Evolutionary conservation across 305 asterid species (phyloP).

Genomic region (Fraxinus ornus): DNA sequence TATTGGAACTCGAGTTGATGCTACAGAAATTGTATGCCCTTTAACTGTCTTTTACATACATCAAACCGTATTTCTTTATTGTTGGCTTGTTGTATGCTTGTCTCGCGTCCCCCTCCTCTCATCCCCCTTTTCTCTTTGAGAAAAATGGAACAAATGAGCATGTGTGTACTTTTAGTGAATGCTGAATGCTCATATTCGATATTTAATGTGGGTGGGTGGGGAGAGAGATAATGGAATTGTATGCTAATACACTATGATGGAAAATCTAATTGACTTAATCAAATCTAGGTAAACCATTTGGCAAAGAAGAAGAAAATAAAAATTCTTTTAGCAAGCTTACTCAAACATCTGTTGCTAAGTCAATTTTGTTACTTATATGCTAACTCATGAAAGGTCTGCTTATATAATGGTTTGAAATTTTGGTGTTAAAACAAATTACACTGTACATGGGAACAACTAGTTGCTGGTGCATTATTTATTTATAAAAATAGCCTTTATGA

Average conservation of each 20-base stretch:
- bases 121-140: background rate
- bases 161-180: background rate
- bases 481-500: background rate
- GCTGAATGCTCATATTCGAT: background rate
- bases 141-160: background rate
- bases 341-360: background rate
- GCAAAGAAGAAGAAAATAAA: background rate
- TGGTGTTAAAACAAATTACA: background rate
- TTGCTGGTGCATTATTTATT: background rate
- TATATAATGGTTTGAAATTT: background rate
- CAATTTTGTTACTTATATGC: background rate
- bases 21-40: conserved; percentile 80
- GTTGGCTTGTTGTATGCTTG: background rate
- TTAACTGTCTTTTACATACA: background rate
- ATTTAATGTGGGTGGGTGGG: background rate
- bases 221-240: too few species aligned
- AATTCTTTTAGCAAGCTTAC: background rate
- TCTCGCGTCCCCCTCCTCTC: background rate
- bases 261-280: background rate
- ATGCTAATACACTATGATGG: background rate
- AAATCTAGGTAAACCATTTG: background rate
- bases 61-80: background rate
- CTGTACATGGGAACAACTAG: background rate
- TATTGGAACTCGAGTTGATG: conserved; percentile 92
- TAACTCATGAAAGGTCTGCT: background rate